phyloP scores from a whole-genome alignment of 495 filamentous ascomycete genomes.

The Pyrenopolyporus hunteri region DNA sequence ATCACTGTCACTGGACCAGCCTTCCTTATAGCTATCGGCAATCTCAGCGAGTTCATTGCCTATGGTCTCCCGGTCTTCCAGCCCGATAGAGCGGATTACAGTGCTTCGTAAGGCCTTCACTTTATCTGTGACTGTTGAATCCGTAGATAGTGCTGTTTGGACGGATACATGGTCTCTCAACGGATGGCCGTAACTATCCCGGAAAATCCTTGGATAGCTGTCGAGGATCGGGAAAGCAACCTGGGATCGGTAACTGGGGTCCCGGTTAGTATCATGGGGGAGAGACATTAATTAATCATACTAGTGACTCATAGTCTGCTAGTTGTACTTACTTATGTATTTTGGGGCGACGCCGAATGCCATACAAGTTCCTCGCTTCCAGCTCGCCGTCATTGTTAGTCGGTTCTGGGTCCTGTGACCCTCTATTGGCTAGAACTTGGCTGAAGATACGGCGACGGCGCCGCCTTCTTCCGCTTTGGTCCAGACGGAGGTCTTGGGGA shows the following conservation, averaged over 20 bases:
- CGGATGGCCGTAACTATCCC: constrained; percentile 44
- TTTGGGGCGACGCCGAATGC: constrained; percentile 55
- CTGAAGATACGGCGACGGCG: constrained; percentile 66
- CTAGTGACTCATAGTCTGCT: not conserved
- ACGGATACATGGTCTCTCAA: constrained; percentile 58
- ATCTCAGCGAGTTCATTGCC: constrained; percentile 84
- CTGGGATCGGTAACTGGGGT: constrained; percentile 50
- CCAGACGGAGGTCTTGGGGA: constrained; percentile 42
- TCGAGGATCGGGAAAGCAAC: constrained; percentile 79
- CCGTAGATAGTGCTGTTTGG: constrained; percentile 72
- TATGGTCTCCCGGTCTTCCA: constrained; percentile 83
- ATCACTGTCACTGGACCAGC: constrained; percentile 86
- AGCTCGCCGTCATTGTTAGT: constrained; percentile 41
- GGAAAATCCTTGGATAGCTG: constrained; percentile 78
- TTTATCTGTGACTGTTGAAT: constrained; percentile 68
- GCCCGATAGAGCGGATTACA: constrained; percentile 60
- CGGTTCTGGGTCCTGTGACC: constrained; percentile 37
- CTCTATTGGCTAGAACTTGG: constrained; percentile 56
- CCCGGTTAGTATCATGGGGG: constrained; percentile 8
- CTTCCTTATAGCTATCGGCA: constrained; percentile 85
- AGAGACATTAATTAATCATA: constrained; percentile 4
- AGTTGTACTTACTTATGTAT: constrained; percentile 62
- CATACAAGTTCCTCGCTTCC: constrained; percentile 38
- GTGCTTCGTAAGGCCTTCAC: constrained; percentile 70
- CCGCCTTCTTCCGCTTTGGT: constrained; percentile 30